Evolutionary conservation across 2,329 filamentous ascomycete species (phyloP).

Genomic region (Pyricularia pennisetigena): DNA sequence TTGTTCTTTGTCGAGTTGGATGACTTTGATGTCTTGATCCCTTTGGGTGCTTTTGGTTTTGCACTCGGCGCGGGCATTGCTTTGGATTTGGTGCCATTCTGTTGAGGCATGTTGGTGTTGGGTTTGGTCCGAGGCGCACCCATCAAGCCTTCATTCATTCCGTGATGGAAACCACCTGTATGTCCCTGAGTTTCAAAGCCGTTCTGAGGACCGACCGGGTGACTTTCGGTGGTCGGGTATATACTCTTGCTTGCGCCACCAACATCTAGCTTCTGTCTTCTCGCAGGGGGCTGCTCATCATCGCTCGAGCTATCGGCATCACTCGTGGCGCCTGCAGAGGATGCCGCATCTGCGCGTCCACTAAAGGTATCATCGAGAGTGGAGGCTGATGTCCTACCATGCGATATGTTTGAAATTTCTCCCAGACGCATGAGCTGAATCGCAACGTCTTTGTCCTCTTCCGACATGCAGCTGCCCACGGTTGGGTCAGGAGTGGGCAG

Average conservation of each 20-base stretch:
- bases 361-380: conserved; percentile 91
- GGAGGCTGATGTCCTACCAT: conserved; percentile 86
- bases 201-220: conserved; percentile 42
- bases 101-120: conserved; percentile 4
- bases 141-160: conserved; percentile 22
- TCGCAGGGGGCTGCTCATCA: conserved; percentile 47
- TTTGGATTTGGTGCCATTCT: conserved; percentile 25
- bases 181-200: conserved; percentile 38
- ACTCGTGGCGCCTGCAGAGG: conserved; percentile 76
- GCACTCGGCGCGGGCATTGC: conserved; percentile 25
- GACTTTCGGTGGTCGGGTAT: conserved; percentile 41
- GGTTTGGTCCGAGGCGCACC: conserved; percentile 29
- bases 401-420: conserved; percentile 86
- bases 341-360: conserved; percentile 74
- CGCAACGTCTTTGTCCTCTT: conserved; percentile 88
- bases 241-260: conserved; percentile 32
- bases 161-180: not conserved
- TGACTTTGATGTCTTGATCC: conserved; percentile 39
- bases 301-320: conserved; percentile 64
- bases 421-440: conserved; percentile 94
- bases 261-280: conserved; percentile 45
- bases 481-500: conserved; percentile 95
- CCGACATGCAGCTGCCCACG: conserved; percentile 90
- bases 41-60: conserved; percentile 31
- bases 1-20: conserved; percentile 30